A percentile compares a stretch with the other conserved stretches of the same genome.
phyloP scores from a whole-genome alignment of 1,284 basidiomycete species.

The Ustilago tritici region DNA sequence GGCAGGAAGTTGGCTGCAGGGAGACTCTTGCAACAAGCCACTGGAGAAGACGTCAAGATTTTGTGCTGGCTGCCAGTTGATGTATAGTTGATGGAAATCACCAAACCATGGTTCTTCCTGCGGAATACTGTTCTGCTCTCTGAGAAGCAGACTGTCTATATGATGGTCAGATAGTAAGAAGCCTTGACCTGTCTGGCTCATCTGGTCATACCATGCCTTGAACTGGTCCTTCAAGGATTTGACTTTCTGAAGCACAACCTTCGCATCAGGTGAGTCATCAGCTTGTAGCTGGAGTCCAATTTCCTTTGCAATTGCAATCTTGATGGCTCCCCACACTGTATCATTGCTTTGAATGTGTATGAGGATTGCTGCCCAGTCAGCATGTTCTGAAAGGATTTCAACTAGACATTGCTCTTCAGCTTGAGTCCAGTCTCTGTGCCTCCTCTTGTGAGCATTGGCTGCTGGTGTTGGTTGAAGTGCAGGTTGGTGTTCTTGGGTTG shows the following conservation, averaged over 20 bases:
- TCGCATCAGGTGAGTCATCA: neutral
- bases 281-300: neutral
- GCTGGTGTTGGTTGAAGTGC: neutral
- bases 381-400: neutral
- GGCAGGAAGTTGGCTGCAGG: too few relatives aligned
- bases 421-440: neutral
- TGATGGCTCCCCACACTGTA: neutral
- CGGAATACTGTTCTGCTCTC: too few relatives aligned
- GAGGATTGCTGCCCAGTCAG: neutral
- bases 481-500: too few relatives aligned
- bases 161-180: neutral
- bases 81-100: too few relatives aligned
- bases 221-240: neutral
- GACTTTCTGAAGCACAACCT: neutral
- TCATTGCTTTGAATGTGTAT: neutral
- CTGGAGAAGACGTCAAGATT: too few relatives aligned
- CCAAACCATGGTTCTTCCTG: too few relatives aligned
- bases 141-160: neutral
- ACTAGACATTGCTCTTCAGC: neutral
- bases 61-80: too few relatives aligned
- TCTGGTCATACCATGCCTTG: neutral
- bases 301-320: neutral
- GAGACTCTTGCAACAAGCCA: too few relatives aligned
- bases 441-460: neutral
- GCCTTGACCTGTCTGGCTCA: slow-evolving; percentile 7